These are phyloP conservation scores for Aspergillus udagawae DNA, from an alignment of 2,329 filamentous ascomycete species.

Conservation along the genomic window DNA sequence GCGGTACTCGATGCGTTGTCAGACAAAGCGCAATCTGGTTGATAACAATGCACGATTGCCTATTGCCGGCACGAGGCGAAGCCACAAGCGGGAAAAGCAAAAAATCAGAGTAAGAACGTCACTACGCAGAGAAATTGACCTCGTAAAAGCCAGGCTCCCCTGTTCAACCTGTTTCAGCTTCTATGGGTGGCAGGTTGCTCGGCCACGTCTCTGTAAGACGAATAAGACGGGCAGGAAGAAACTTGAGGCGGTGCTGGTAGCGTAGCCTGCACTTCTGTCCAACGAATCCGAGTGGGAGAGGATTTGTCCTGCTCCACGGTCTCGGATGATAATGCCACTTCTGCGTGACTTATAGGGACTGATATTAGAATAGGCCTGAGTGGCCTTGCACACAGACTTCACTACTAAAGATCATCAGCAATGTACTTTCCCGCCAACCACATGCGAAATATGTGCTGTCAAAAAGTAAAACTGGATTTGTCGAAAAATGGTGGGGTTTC, in stretches of 20 bases:
- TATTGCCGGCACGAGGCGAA: constrained; percentile 25
- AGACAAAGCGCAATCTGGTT: constrained; percentile 25
- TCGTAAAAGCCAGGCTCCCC: constrained; percentile 19
- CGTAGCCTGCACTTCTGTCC: constrained; percentile 12
- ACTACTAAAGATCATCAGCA: constrained; percentile 24
- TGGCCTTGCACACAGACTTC: constrained; percentile 19
- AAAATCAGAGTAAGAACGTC: constrained; percentile 7
- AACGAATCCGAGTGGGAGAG: constrained; percentile 8
- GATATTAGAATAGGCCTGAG: constrained; percentile 26
- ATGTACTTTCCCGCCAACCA: constrained; percentile 15
- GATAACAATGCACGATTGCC: constrained; percentile 25
- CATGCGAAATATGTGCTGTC: constrained; percentile 26
- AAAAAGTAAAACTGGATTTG: constrained; percentile 11
- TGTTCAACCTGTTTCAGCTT: constrained; percentile 13
- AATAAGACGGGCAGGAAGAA: constrained; percentile 11
- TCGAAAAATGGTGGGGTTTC: constrained; percentile 16
- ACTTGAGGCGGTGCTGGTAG: constrained; percentile 29
- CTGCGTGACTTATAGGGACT: constrained; percentile 4
- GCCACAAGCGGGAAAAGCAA: neutral
- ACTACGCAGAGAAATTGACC: constrained; percentile 21
- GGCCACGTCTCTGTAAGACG: constrained; percentile 22
- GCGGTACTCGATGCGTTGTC: constrained; percentile 43
- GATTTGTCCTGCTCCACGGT: constrained; percentile 12
- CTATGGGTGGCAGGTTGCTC: constrained; percentile 17
- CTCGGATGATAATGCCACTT: constrained; percentile 16